phyloP scores from a whole-genome alignment of 345 rosid species.

The Gossypium stocksii region DNA sequence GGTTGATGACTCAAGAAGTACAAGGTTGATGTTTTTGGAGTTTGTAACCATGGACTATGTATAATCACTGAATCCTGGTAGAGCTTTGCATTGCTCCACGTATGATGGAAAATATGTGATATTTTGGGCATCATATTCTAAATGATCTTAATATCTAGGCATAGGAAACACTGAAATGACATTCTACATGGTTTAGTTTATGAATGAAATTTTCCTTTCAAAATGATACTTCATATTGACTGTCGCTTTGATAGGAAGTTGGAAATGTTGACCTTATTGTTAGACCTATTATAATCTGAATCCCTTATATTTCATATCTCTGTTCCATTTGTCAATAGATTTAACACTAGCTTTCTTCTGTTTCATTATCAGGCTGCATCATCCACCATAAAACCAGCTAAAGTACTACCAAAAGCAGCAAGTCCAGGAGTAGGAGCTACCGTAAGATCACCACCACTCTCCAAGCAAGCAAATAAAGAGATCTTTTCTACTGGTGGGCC shows the following conservation, averaged over 20 bases:
- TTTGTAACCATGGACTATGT: neutral
- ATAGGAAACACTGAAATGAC: too few relatives aligned
- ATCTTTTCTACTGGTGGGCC: conserved; percentile 14
- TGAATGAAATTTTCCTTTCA: too few relatives aligned
- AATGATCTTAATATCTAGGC: too few relatives aligned
- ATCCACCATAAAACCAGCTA: conserved; percentile 25
- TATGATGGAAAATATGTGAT: neutral
- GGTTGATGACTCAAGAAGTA: neutral
- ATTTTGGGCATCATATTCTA: neutral
- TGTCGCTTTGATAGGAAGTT: neutral
- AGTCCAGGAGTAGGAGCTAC: conserved; percentile 25
- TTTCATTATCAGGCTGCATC: conserved; percentile 26
- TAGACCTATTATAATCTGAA: neutral
- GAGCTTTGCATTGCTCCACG: too few relatives aligned
- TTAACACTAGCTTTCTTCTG: neutral
- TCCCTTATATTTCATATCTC: neutral
- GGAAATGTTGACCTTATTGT: neutral
- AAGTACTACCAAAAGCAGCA: conserved; percentile 17
- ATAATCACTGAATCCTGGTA: too few relatives aligned
- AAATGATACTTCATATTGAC: too few relatives aligned
- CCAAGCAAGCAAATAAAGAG: conserved; percentile 25
- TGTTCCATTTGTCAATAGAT: neutral
- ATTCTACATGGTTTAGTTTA: too few relatives aligned
- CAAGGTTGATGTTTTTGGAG: neutral
- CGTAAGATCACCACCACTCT: conserved; percentile 20